Evolutionary conservation across 257 asterid genomes (phyloP).

Genomic region (Nicotiana benthamiana): DNA sequence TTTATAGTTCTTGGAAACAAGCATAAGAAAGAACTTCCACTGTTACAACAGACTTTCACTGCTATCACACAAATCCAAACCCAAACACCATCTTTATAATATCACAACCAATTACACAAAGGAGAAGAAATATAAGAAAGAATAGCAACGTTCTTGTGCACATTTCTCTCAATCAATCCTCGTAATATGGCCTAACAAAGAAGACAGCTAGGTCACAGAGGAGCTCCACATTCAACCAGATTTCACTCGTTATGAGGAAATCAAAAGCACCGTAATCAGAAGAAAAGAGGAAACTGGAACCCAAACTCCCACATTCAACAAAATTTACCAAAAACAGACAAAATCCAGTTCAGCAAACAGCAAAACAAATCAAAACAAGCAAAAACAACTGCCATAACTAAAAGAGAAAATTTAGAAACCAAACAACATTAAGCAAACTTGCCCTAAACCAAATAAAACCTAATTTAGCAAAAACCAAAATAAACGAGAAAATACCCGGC

Average conservation of each 20-base stretch:
- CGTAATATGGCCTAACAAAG: not conserved
- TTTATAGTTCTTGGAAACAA: not conserved
- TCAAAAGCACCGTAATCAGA: not conserved
- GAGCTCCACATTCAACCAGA: not conserved
- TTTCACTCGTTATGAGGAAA: not conserved
- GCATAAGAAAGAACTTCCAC: not conserved
- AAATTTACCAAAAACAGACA: not conserved
- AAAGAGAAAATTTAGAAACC: not conserved
- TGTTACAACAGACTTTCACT: no score
- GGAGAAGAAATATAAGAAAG: not conserved
- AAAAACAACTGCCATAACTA: not conserved
- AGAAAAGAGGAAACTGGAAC: not conserved
- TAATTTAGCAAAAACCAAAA: not conserved
- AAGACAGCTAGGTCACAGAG: not conserved
- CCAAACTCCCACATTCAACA: not conserved
- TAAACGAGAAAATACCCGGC: constrained; percentile 20
- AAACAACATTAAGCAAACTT: not conserved
- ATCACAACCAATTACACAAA: not conserved
- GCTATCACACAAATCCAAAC: not conserved
- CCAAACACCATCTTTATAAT: not conserved
- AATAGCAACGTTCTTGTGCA: not conserved
- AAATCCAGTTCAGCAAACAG: not conserved
- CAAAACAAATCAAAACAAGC: not conserved
- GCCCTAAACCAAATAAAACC: not conserved
- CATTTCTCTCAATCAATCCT: not conserved